Base-by-base conservation (phyloP, 257 asterid species). In the Paraleonurus japonicus region DNA sequence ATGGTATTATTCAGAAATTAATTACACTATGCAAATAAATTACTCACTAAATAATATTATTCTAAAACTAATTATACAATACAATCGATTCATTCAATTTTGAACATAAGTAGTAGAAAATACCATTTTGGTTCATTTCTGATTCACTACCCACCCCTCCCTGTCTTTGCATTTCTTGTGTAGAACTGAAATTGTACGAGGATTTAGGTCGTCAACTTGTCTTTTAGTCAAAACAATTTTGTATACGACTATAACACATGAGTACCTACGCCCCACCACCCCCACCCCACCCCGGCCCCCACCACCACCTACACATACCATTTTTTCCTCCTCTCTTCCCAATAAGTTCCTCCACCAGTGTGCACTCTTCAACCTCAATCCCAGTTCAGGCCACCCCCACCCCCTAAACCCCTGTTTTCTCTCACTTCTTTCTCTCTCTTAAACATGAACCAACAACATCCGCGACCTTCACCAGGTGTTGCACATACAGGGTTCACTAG, bases 371-470 rank as follows among this genome's bases (percentile, higher is more conserved):
- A 3, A 1, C 19, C 16, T 43, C 45, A 37, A 6, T 69, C 75
- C 37, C 9, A 66, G 71, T 35, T 73, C 72, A 17, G 48, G 12
- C 45, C 41, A 1, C 12, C 45, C 12, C 51, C 75, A 26, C 9
- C 51, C 75, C 37, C 9, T 43, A 32, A 57, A n/a, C 70, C 41
- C 26, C 51, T 43, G n/a, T 15, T 60, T 7, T 35, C 20, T 58
- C 57, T 30, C 71, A 19, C 59, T 1, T 13, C 23, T 35, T 11
- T 27, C 20, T 41, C n/a, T 32, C 55, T 60, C 35, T 15, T 3
- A 23, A 28, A 61, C 47, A 82, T 80, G 86, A 80, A 76, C 74
- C 83, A 13, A 57, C 78, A 81, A 17, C 27, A 71, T 45, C 76
- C 47, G 15, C 69, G 75, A 4, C 70, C 67, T 47, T 58, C 69